phyloP scores from a whole-genome alignment of 2,329 filamentous ascomycete genomes.

The Diaporthe sp. region DNA sequence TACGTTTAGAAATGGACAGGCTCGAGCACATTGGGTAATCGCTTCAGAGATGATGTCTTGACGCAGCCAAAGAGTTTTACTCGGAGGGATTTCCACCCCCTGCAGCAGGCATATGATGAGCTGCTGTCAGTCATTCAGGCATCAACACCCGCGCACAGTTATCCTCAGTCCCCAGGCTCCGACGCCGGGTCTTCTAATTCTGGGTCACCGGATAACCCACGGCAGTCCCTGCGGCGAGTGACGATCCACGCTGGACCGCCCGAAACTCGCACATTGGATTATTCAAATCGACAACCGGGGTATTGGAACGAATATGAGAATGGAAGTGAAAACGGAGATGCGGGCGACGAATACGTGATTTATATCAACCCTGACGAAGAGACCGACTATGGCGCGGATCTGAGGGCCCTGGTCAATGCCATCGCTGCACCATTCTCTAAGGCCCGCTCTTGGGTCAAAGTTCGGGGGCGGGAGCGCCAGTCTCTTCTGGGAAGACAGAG shows the following conservation, averaged over 20 bases:
- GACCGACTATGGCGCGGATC: constrained; percentile 66
- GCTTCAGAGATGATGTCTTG: constrained; percentile 78
- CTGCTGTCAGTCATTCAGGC: constrained; percentile 63
- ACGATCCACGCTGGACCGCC: constrained; percentile 44
- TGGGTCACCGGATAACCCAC: constrained; percentile 37
- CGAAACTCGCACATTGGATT: constrained; percentile 32
- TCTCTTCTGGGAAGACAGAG: constrained; percentile 46
- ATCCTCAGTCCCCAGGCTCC: constrained; percentile 56
- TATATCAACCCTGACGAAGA: constrained; percentile 80
- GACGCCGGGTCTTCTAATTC: constrained; percentile 46
- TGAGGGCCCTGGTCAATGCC: constrained; percentile 70
- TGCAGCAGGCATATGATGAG: constrained; percentile 59
- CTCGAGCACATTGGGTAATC: constrained; percentile 73
- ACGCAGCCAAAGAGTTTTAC: constrained; percentile 80
- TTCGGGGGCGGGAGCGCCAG: constrained; percentile 45
- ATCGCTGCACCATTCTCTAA: constrained; percentile 65
- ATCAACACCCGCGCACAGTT: constrained; percentile 57
- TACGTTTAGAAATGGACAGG: constrained; percentile 81
- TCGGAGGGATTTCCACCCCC: constrained; percentile 71
- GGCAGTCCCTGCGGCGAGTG: constrained; percentile 38
- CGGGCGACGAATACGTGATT: constrained; percentile 77
- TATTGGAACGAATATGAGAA: constrained; percentile 94
- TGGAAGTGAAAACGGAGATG: constrained; percentile 76
- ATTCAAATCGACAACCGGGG: constrained; percentile 49
- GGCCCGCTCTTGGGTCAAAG: constrained; percentile 65